phyloP scores from a whole-genome alignment of 2,329 filamentous ascomycete species.

The Neocucurbitaria cava region DNA sequence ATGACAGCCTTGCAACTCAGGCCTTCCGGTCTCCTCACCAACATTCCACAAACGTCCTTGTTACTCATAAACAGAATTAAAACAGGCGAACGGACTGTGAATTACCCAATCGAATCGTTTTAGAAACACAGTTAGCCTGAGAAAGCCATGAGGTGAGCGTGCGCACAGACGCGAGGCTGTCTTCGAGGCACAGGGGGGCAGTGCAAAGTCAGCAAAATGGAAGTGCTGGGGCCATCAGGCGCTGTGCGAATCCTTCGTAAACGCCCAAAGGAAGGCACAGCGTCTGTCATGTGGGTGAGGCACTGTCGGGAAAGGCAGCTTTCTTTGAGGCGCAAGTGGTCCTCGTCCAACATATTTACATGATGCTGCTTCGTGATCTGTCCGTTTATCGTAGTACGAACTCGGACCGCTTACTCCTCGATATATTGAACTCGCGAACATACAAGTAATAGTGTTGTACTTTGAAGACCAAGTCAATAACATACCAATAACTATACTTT shows the following conservation, averaged over 20 bases:
- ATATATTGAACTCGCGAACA: background rate
- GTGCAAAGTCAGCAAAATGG: slow-evolving; percentile 4
- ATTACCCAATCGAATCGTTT: background rate
- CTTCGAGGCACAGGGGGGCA: slow-evolving; percentile 4
- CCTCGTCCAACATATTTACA: slow-evolving; percentile 3
- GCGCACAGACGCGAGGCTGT: slow-evolving; percentile 6
- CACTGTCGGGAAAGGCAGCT: slow-evolving; percentile 6
- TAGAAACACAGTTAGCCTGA: background rate
- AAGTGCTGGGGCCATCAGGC: slow-evolving; percentile 2
- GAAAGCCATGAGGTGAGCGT: background rate
- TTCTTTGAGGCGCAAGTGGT: background rate
- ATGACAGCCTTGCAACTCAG: background rate
- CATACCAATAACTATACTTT: background rate
- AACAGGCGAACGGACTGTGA: too few relatives aligned
- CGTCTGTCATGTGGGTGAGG: slow-evolving; percentile 4
- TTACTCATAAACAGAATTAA: background rate
- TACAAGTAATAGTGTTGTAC: background rate
- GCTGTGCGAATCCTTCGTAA: background rate
- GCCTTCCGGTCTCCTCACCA: background rate
- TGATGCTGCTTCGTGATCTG: slow-evolving; percentile 1
- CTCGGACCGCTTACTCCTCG: background rate
- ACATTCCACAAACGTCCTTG: background rate
- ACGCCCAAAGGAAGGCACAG: background rate
- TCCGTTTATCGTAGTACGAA: background rate
- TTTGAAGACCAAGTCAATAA: background rate